Conservation (phyloP, 148 eudicot species). For the Mesembryanthemum crystallinum region DNA sequence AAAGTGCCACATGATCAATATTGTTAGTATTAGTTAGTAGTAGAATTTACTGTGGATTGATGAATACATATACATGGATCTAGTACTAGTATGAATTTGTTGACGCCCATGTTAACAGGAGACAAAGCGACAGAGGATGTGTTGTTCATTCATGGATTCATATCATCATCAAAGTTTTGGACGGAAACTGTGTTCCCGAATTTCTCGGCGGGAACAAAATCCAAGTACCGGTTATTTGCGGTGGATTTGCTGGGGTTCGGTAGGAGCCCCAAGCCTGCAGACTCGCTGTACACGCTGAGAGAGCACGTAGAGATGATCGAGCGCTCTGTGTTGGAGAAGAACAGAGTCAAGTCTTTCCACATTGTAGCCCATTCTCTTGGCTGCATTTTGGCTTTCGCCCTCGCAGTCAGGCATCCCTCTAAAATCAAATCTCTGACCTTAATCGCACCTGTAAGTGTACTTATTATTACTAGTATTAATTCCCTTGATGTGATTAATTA, state of each 20-base stretch:
- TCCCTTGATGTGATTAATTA: no score
- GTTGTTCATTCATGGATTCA: conserved; percentile 88
- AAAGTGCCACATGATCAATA: not conserved
- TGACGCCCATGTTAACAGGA: conserved; percentile 23
- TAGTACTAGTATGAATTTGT: not conserved
- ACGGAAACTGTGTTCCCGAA: conserved; percentile 86
- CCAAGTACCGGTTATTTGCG: conserved; percentile 69
- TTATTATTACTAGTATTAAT: not conserved
- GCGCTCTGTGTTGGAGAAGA: conserved; percentile 51
- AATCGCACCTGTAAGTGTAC: conserved; percentile 75
- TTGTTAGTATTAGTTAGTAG: no score
- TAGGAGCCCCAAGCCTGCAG: conserved; percentile 83
- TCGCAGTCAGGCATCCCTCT: conserved; percentile 66
- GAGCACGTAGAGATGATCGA: conserved; percentile 93
- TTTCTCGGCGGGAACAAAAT: conserved; percentile 54
- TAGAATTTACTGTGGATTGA: no score
- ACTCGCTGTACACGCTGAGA: conserved; percentile 71
- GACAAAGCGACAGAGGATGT: conserved; percentile 66
- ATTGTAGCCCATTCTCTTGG: conserved; percentile 94
- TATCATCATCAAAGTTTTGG: conserved; percentile 91
- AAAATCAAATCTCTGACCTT: conserved; percentile 77
- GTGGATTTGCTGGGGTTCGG: conserved; percentile 89
- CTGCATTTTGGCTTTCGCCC: conserved; percentile 85
- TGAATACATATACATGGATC: no score
- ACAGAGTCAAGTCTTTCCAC: conserved; percentile 73